Evolutionary conservation across 345 rosid genomes (phyloP).

Genomic region (Acer yangbiense): DNA sequence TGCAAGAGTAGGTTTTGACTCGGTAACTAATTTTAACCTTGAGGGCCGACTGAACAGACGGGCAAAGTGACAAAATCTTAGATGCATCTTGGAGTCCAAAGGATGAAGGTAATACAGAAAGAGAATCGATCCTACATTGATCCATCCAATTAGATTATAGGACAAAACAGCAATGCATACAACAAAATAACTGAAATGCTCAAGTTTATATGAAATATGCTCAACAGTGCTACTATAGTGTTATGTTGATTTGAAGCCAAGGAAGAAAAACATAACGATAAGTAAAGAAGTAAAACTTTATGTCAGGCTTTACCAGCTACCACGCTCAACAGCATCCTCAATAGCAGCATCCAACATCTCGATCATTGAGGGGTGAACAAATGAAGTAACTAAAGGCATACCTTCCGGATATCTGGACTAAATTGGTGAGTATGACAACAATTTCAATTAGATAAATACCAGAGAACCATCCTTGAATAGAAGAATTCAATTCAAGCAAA

Average conservation of each 20-base stretch:
- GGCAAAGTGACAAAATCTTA: conserved; percentile 71
- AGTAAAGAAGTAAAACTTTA: background rate
- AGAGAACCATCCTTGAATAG: conserved; percentile 2
- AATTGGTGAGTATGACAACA: conserved; percentile 45
- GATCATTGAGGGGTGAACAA: conserved; percentile 81
- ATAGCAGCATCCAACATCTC: conserved; percentile 86
- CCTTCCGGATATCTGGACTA: conserved; percentile 99
- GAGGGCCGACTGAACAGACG: conserved; percentile 66
- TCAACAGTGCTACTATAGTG: background rate
- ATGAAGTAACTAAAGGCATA: conserved; percentile 64
- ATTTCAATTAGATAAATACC: conserved; percentile 38
- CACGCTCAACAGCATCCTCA: conserved; percentile 86
- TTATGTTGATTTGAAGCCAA: background rate
- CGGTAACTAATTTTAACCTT: conserved; percentile 55
- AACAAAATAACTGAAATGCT: background rate
- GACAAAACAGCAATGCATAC: conserved; percentile 9
- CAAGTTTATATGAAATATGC: background rate
- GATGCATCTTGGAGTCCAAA: conserved; percentile 77
- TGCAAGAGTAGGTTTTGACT: background rate
- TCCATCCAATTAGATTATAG: conserved; percentile 29
- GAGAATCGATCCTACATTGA: conserved; percentile 84
- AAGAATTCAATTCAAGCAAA: too few relatives aligned
- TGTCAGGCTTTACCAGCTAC: conserved; percentile 73
- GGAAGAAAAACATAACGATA: background rate
- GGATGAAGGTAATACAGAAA: conserved; percentile 73